Base-by-base conservation (phyloP, 768 basidiomycete genomes). In the Lentinula aciculospora region DNA sequence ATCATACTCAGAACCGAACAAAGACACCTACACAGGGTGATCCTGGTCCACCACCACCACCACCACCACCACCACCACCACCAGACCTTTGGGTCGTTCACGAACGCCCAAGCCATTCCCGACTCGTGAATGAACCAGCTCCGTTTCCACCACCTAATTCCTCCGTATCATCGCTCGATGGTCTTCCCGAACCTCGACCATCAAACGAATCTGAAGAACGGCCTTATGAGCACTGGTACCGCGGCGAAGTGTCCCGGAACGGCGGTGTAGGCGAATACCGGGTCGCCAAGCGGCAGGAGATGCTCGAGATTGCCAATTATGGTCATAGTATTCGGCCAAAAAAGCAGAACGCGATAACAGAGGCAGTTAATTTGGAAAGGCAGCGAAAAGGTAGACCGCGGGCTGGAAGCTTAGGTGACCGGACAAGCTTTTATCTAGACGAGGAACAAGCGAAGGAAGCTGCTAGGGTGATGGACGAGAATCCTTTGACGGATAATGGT, bases 181-280 rank as follows among this genome's bases (percentile, higher is more conserved):
- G 64, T 42, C 60, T 67, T 8, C 73, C 76, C 23, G 76, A 75
- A n/a, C 68, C 78, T 4, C 79, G 89, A 44, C 72, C 77, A 12
- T 89, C 89, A 4, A 79, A 72, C 25, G 89, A 92, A 23, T 91
- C 89, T 4, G 89, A 90, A 60, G 91, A 93, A 66, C 81, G 81
- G 13, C 90, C 90, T 0, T 93, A 86, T 59, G 89, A 93, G 64
- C 91, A 94, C 65, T 93, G 91, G 91, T 94, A 94, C 66, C 85
- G 91, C 49, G 91, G 91, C 1, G 91, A 94, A 63, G 81, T 90
- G 4, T 85, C 90, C 12, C 79, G 91, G 48, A 94, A 94, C 65
- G 91, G 91, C 25, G 91, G 91, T n/a, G 89, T 93, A 10, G 91
- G 91, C 49, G 91, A 93, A 69, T 72, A 91, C 56, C 80, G 86